These are phyloP conservation scores for Candida mesenterica DNA, from an alignment of 1,139 yeast species.

Conservation along the genomic window DNA sequence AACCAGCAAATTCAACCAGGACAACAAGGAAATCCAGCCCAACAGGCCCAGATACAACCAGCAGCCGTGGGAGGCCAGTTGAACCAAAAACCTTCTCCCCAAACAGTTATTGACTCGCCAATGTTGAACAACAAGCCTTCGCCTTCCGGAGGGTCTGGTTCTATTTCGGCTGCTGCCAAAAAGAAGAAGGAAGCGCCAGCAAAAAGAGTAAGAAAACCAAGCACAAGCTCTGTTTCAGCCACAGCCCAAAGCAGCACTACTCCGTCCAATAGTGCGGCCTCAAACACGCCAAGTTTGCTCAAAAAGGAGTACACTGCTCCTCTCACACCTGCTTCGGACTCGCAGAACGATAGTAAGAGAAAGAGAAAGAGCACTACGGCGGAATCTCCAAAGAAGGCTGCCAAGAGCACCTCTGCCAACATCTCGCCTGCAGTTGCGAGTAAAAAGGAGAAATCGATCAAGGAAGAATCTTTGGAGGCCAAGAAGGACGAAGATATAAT, in stretches of 20 bases:
- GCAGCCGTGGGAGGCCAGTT: too few relatives aligned
- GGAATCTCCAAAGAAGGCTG: constrained; percentile 37
- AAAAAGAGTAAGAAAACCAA: constrained; percentile 38
- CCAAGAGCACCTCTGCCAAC: constrained; percentile 11
- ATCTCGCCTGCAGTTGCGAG: constrained; percentile 17
- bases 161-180: constrained; percentile 9
- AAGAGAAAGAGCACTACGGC: constrained; percentile 23
- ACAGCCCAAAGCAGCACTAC: constrained; percentile 13
- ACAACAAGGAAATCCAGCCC: constrained; percentile 1
- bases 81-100: constrained; percentile 28
- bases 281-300: constrained; percentile 26
- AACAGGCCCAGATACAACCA: constrained; percentile 16
- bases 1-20: constrained; percentile 13
- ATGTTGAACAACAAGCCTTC: constrained; percentile 36
- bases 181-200: constrained; percentile 27
- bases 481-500: constrained; percentile 19
- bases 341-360: constrained; percentile 26
- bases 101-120: constrained; percentile 30
- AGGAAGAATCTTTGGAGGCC: constrained; percentile 22
- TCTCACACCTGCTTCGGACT: constrained; percentile 44
- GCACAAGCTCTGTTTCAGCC: constrained; percentile 14
- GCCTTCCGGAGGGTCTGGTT: constrained; percentile 23
- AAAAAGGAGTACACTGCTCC: constrained; percentile 42
- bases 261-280: constrained; percentile 14
- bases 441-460: constrained; percentile 26